Conservation (phyloP, 345 rosid genomes). For the Eucalyptus erythrocorys region DNA sequence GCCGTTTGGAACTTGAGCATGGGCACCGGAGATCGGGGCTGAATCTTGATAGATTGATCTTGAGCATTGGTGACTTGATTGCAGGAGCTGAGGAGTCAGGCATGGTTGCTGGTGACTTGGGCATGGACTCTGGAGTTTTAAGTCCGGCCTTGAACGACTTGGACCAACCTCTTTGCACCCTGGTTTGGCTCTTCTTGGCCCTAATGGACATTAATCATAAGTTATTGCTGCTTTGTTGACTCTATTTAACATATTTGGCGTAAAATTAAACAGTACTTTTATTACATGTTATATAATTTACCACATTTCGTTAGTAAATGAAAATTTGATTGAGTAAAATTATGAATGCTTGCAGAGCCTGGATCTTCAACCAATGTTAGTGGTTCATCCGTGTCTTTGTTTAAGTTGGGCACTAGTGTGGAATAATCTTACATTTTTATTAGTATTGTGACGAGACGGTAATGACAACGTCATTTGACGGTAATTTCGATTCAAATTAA, state of each 20-base stretch:
- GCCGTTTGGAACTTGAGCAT: background rate
- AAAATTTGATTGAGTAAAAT: background rate
- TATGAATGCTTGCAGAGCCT: background rate
- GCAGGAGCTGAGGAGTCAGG: background rate
- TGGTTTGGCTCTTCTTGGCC: too few relatives aligned
- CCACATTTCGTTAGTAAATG: background rate
- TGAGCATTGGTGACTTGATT: background rate
- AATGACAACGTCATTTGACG: accelerated
- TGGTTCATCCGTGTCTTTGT: background rate
- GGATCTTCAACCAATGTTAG: background rate
- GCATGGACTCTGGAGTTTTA: background rate
- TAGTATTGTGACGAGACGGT: accelerated
- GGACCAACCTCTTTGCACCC: background rate
- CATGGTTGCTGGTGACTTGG: background rate
- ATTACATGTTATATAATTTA: background rate
- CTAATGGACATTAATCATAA: background rate
- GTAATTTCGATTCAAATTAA: accelerated
- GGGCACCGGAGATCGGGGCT: background rate
- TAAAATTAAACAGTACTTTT: background rate
- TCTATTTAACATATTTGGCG: background rate
- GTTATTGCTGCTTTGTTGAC: background rate
- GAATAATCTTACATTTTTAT: background rate
- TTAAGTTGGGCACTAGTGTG: accelerated
- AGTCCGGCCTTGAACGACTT: background rate
- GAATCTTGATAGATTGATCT: too few relatives aligned